A percentile compares a stretch with the other conserved stretches of the same genome.
These are phyloP conservation scores for Triadica sebifera DNA, from an alignment of 345 rosid genomes.

Conservation along the genomic window DNA sequence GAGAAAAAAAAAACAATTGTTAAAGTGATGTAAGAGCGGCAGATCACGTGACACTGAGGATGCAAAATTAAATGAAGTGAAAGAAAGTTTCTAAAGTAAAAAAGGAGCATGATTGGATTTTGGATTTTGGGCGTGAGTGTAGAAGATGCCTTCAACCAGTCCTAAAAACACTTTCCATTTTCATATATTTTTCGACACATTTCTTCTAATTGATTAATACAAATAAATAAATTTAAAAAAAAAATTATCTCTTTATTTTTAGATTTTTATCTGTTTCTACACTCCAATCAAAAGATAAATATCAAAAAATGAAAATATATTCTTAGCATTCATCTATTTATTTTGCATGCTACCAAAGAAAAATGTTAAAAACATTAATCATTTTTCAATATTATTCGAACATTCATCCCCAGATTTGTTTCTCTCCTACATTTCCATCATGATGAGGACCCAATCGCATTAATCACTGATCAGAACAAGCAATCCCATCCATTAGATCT, in stretches of 20 bases:
- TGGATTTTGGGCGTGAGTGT: not conserved
- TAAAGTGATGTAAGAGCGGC: constrained; percentile 11
- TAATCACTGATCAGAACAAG: not conserved
- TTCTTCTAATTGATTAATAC: too few relatives aligned
- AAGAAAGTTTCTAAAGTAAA: constrained; percentile 13
- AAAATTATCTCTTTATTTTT: too few relatives aligned
- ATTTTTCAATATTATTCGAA: too few relatives aligned
- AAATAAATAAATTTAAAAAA: too few relatives aligned
- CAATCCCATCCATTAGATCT: constrained; percentile 11
- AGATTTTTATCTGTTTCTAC: too few relatives aligned
- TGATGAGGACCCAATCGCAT: not conserved
- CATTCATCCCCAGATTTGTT: too few relatives aligned
- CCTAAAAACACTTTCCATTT: too few relatives aligned
- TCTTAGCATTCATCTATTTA: not conserved
- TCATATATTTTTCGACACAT: too few relatives aligned
- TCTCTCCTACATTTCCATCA: too few relatives aligned
- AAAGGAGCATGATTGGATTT: constrained; percentile 12
- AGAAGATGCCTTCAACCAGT: not conserved
- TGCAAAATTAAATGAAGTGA: constrained; percentile 21
- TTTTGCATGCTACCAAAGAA: not conserved
- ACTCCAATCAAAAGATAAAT: too few relatives aligned
- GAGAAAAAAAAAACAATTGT: not conserved
- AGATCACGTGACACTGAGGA: constrained; percentile 38
- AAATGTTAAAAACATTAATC: too few relatives aligned
- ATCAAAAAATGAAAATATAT: too few relatives aligned